Conservation (phyloP, 805 yeast genomes). For the Trichomonascus vanleenenianus region DNA sequence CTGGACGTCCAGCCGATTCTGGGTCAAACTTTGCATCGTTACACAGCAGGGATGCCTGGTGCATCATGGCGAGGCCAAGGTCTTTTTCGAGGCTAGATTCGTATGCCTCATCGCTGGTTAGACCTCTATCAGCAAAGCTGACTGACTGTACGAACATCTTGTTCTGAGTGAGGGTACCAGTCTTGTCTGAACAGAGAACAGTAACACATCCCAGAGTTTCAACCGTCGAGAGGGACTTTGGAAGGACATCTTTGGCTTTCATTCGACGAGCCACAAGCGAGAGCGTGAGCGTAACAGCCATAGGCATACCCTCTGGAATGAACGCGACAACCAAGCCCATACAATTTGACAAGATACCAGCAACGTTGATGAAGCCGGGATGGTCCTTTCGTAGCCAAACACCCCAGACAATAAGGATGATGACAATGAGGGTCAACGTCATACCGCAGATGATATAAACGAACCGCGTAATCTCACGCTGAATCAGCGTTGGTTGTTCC, state of each 20-base stretch:
- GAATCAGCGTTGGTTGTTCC: slow-evolving; percentile 35
- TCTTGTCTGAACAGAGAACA: slow-evolving; percentile 96
- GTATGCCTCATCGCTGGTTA: background rate
- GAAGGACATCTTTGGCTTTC: slow-evolving; percentile 37
- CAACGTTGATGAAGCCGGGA: slow-evolving; percentile 37
- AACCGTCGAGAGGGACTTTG: slow-evolving; percentile 89
- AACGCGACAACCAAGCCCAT: slow-evolving; percentile 42
- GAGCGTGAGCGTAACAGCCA: slow-evolving; percentile 97
- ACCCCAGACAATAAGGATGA: slow-evolving; percentile 78
- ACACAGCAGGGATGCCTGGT: slow-evolving; percentile 9
- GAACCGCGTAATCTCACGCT: slow-evolving; percentile 35
- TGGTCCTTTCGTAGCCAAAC: slow-evolving; percentile 33
- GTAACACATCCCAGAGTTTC: slow-evolving; percentile 50
- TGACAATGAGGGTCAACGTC: slow-evolving; percentile 74
- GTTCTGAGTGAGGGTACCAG: slow-evolving; percentile 97
- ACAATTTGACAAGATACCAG: slow-evolving; percentile 40
- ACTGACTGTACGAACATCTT: slow-evolving; percentile 61
- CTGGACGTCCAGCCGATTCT: background rate
- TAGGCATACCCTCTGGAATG: slow-evolving; percentile 93
- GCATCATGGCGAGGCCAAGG: slow-evolving; percentile 4
- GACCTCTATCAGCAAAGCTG: slow-evolving; percentile 30
- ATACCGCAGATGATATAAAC: slow-evolving; percentile 52
- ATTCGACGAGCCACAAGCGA: slow-evolving; percentile 95
- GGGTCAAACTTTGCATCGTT: slow-evolving; percentile 10
- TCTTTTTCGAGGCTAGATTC: background rate